phyloP scores from a whole-genome alignment of 2,329 filamentous ascomycete species.

The Balansia obtecta region DNA sequence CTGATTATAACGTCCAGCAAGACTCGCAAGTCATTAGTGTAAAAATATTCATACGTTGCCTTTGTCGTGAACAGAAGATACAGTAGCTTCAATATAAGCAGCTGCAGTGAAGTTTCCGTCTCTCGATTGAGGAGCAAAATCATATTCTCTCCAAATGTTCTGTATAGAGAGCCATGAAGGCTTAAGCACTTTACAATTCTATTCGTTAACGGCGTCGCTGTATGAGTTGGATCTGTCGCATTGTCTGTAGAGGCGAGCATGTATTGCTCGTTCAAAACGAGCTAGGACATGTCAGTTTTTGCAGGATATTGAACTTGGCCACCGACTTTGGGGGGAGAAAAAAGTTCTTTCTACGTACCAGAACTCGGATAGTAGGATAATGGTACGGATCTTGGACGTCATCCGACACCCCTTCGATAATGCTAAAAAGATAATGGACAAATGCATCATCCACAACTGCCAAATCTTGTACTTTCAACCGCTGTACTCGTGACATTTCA shows the following conservation, averaged over 20 bases:
- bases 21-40: conserved; percentile 91
- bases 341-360: conserved; percentile 46
- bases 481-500: conserved; percentile 91
- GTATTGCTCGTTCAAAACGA: conserved; percentile 96
- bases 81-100: conserved; percentile 90
- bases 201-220: conserved; percentile 58
- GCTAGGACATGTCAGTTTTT: conserved; percentile 33
- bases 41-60: conserved; percentile 93
- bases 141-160: conserved; percentile 95
- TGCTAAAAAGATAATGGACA: conserved; percentile 67
- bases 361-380: conserved; percentile 83
- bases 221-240: conserved; percentile 23
- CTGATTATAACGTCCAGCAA: conserved; percentile 92
- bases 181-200: conserved; percentile 87
- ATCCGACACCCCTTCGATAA: conserved; percentile 78
- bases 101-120: conserved; percentile 83
- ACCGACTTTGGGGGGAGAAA: too few relatives aligned
- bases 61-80: conserved; percentile 91
- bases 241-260: conserved; percentile 63
- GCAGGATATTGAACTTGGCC: too few relatives aligned
- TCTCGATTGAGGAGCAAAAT: conserved; percentile 92
- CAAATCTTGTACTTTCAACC: conserved; percentile 64
- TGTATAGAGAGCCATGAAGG: conserved; percentile 65
- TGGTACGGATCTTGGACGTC: conserved; percentile 90
- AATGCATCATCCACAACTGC: conserved; percentile 69